A percentile compares a stretch with the other conserved stretches of the same genome.
phyloP scores from a whole-genome alignment of 352 stramenopile genomes.

The Elongisporangium prolatum region DNA sequence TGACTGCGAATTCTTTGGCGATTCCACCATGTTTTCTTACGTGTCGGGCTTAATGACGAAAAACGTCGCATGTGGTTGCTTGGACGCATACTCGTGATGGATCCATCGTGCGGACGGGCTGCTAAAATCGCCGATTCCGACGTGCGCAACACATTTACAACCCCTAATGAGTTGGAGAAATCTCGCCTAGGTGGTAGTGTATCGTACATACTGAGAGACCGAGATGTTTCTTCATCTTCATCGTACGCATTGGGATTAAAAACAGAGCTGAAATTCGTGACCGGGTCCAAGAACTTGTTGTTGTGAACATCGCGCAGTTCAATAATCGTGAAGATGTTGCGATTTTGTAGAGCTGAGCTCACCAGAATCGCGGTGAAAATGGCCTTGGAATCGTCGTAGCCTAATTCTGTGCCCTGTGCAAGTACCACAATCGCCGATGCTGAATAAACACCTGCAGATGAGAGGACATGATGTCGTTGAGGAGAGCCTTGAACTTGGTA shows the following conservation, averaged over 20 bases:
- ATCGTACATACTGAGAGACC: conserved; percentile 6
- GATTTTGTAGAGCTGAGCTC: conserved; percentile 60
- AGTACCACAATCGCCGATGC: conserved; percentile 79
- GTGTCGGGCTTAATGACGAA: background rate
- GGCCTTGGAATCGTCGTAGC: conserved; percentile 79
- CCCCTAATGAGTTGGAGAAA: background rate
- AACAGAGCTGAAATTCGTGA: conserved; percentile 52
- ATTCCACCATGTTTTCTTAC: conserved; percentile 38
- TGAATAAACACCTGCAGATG: conserved; percentile 70
- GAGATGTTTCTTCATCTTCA: background rate
- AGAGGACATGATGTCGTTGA: conserved; percentile 65
- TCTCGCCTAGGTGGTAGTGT: background rate
- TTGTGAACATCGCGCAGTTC: conserved; percentile 82
- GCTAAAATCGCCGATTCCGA: background rate
- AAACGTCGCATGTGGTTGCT: background rate
- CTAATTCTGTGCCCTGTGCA: conserved; percentile 63
- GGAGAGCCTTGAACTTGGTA: conserved; percentile 79
- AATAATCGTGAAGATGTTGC: conserved; percentile 80
- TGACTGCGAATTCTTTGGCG: conserved; percentile 14
- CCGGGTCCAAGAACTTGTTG: conserved; percentile 76
- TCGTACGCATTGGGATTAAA: conserved; percentile 2
- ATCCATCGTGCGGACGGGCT: background rate
- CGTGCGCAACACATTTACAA: background rate
- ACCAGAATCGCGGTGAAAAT: conserved; percentile 86
- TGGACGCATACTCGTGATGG: conserved; percentile 6